Evolutionary conservation across 129 eudicot species (phyloP).

Genomic region (carrot (Daucus carota)): DH1_v3.0 NC_030388.2:25631501-25632000

Average conservation of each 20-base stretch:
- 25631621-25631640: conserved; percentile 49
- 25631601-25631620: too few species aligned
- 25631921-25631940: conserved; percentile 41
- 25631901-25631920: conserved; percentile 79
- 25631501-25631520: conserved; percentile 26
- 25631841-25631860: conserved; percentile 44
- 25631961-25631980: conserved; percentile 73
- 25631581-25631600: not conserved
- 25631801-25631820: conserved; percentile 30
- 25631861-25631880: conserved; percentile 58
- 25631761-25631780: conserved; percentile 59
- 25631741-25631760: conserved; percentile 69
- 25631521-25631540: too few species aligned
- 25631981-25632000: conserved; percentile 62
- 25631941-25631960: conserved; percentile 86
- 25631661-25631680: conserved; percentile 85
- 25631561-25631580: not conserved
- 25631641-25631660: conserved; percentile 86
- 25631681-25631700: conserved; percentile 81
- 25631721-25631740: conserved; percentile 77
- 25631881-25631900: conserved; percentile 43
- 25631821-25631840: conserved; percentile 36
- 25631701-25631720: conserved; percentile 57
- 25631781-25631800: conserved; percentile 44
- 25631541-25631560: not conserved